Percentiles rank a stretch among this genome's conserved stretches.
These are phyloP conservation scores for Infundibulicybe gibba DNA, from an alignment of 768 basidiomycete genomes.

Conservation along the genomic window DNA sequence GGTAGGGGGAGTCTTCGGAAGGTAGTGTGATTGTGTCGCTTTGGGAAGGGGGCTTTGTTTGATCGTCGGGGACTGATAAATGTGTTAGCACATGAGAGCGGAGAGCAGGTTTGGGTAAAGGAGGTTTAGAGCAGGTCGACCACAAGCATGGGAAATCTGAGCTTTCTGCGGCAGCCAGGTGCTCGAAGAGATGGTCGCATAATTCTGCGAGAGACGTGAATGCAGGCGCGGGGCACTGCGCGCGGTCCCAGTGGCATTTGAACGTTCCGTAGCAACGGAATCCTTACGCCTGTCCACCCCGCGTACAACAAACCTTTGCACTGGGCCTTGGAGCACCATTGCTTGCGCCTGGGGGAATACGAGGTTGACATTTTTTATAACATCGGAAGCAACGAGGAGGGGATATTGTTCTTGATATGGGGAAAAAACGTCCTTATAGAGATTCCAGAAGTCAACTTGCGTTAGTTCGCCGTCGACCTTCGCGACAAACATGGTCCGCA, in stretches of 20 bases:
- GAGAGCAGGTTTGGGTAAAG: constrained; percentile 46
- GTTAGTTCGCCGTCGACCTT: constrained; percentile 79
- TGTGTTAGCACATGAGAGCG: constrained; percentile 77
- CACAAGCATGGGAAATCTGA: constrained; percentile 61
- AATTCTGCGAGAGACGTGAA: constrained; percentile 57
- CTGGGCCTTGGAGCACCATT: constrained; percentile 73
- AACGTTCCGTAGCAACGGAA: constrained; percentile 55
- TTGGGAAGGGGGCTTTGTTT: constrained; percentile 62
- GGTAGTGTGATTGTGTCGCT: constrained; percentile 74
- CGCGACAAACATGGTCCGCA: constrained; percentile 83
- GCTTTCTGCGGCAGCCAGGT: constrained; percentile 42
- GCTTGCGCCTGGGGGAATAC: constrained; percentile 87
- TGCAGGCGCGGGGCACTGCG: constrained; percentile 44
- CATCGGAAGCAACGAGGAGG: constrained; percentile 82
- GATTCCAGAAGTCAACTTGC: constrained; percentile 94
- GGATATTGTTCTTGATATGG: constrained; percentile 53
- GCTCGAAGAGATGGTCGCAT: constrained; percentile 68
- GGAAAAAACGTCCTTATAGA: constrained; percentile 83
- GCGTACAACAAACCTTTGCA: constrained; percentile 81
- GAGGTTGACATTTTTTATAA: constrained; percentile 87
- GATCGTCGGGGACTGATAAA: constrained; percentile 55
- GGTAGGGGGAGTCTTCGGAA: constrained; percentile 47
- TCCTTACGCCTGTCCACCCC: constrained; percentile 76
- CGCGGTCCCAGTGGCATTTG: constrained; percentile 76
- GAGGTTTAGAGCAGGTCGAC: constrained; percentile 56